phyloP scores from a whole-genome alignment of 1,139 yeast species.

The Suhomyces panamericanus region DNA sequence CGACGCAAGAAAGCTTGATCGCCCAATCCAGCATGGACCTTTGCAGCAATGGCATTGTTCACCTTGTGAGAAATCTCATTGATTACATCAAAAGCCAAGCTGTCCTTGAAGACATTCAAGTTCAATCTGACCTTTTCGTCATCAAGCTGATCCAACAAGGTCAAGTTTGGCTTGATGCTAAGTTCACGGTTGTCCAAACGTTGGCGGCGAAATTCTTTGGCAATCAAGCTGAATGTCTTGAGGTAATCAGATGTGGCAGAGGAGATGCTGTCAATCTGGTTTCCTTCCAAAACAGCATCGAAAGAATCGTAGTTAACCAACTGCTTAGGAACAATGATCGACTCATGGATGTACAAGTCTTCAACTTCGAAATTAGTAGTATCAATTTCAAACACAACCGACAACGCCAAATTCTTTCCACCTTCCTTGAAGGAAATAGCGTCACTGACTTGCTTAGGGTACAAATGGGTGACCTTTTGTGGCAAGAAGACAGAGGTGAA shows the following conservation, averaged over 20 bases:
- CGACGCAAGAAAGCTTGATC: conserved; percentile 83
- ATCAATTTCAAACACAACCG: conserved; percentile 81
- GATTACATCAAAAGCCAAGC: conserved; percentile 58
- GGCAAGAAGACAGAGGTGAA: conserved; percentile 88
- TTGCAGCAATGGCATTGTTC: conserved; percentile 83
- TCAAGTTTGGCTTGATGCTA: conserved; percentile 55
- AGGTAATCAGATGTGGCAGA: conserved; percentile 69
- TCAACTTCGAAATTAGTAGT: conserved; percentile 71
- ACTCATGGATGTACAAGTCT: conserved; percentile 76
- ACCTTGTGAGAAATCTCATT: conserved; percentile 80
- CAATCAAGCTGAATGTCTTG: conserved; percentile 61
- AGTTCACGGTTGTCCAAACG: conserved; percentile 56
- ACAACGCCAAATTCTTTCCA: conserved; percentile 65
- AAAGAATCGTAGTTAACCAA: conserved; percentile 52
- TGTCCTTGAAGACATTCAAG: conserved; percentile 70
- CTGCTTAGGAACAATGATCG: conserved; percentile 63
- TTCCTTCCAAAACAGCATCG: conserved; percentile 47
- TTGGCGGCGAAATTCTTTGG: conserved; percentile 72
- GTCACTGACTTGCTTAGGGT: conserved; percentile 66
- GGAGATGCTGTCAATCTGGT: conserved; percentile 34
- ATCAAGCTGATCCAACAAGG: conserved; percentile 77
- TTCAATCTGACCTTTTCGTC: conserved; percentile 76
- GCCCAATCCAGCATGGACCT: conserved; percentile 72
- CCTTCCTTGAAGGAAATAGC: conserved; percentile 63
- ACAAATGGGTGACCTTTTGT: conserved; percentile 68